Evolutionary conservation across 2,329 filamentous ascomycete species (phyloP), one percentile per base, ranked within the genome.

Genomic region (Sphaerulina populicola): DNA sequence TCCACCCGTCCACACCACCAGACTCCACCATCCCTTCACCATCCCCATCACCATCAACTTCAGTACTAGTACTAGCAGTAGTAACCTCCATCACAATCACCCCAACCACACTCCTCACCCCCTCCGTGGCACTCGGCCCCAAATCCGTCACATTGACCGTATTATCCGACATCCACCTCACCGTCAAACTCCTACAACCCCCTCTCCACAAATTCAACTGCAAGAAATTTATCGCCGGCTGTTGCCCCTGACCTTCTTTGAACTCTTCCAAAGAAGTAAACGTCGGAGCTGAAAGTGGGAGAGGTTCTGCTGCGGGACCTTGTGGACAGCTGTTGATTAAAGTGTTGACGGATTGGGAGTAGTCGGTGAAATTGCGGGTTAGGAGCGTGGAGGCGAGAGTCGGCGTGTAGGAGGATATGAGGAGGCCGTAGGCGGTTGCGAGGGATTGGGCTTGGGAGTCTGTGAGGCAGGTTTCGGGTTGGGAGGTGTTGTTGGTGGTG

Each of bases 311-410:
- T 27, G 60, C 60, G 31, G 48, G 41, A 36, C 62, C 62, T 52
- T 63, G 62, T 3, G 62, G 60, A 47, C 62, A 63, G 40, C 52
- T 54, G 59, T 64, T 62, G 56, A 67, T 67, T 12, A 67, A 47
- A 6, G 62, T 61, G 56, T 66, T 67, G 56, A 66, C 64, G 51
- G 58, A 60, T 48, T 64, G 62, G 40, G 62, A 60, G 52, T 64
- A 65, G 58, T 67, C 64, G 52, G 54, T 62, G 53, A 65, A 66
- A 56, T 62, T 51, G 1, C 44, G 21, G 18, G 57, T 47, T 15
- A 66, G 58, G 10, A 60, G 47, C 2, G 51, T 53, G 21, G 62
- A 53, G 27, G 64, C 64, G 33, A 60, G 48, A 6, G 39, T 53
- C 14, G 58, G 47, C 49, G 52, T 56, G 58, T 64, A 66, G 51